Percentiles rank a stretch among this genome's conserved stretches.
Evolutionary conservation across 2,329 filamentous ascomycete species (phyloP).

Genomic region (Blastomyces silverae): DNA sequence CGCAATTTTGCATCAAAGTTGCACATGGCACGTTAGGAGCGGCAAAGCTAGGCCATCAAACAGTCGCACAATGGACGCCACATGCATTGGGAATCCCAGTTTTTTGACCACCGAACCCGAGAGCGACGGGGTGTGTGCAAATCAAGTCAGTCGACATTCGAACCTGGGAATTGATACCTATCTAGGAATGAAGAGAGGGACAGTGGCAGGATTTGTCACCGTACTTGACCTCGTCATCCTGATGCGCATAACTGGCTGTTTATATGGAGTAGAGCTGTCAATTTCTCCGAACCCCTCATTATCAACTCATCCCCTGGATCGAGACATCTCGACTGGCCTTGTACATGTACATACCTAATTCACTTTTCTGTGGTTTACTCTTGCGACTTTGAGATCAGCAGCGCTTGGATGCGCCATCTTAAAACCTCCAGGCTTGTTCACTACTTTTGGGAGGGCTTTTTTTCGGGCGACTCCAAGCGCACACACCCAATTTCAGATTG

Average conservation of each 20-base stretch:
- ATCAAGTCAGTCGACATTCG: background rate
- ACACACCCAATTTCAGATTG: background rate
- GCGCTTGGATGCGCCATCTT: background rate
- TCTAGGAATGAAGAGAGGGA: constrained; percentile 1
- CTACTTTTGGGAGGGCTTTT: background rate
- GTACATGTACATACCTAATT: no score
- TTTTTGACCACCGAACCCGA: no score
- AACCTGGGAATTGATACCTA: constrained; percentile 5
- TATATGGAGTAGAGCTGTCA: no score
- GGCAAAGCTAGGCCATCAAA: background rate
- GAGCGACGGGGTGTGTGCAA: background rate
- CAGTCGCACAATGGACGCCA: background rate
- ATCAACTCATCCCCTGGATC: no score
- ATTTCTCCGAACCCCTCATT: no score
- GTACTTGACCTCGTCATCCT: background rate
- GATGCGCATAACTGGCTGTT: background rate
- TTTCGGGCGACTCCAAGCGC: background rate
- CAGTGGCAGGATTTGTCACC: background rate
- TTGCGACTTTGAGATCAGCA: background rate
- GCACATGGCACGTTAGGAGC: background rate
- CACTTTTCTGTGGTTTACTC: background rate
- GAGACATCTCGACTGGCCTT: no score
- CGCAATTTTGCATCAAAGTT: background rate
- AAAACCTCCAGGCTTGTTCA: background rate
- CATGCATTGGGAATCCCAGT: background rate